Evolutionary conservation across 2,329 filamentous ascomycete species (phyloP), one percentile per base, ranked within the genome.

Genomic region (Epichloe sibirici): DNA sequence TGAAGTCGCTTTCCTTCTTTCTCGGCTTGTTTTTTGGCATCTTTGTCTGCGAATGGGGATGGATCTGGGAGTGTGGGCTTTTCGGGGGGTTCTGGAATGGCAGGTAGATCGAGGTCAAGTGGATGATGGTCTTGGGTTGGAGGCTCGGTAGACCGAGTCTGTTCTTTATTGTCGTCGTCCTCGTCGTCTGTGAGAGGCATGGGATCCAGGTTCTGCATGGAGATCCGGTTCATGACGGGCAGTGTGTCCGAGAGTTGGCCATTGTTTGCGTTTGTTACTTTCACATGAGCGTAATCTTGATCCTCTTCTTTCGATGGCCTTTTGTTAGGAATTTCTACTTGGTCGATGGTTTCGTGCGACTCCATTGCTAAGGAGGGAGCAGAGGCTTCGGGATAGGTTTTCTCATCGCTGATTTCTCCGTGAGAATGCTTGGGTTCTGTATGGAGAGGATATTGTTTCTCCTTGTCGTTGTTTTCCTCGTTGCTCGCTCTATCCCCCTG

Each of bases 21-120:
- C 59, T 88, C 82, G 1, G 82, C 84, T 42, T 81, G 74, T 59
- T 86, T 88, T 8, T 81, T 78, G 31, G 79, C 72, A 6, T 81
- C 77, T 60, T 84, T 84, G 65, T 88, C 81, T 2, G 75, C 69
- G 62, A 80, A 83, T 46, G 73, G 68, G 45, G 73, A 71, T 1
- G 83, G 64, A 58, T 89, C 76, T 2, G 84, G 76, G 7, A 62
- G 54, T 1, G 57, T 55, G 3, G 65, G 68, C 2, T 72, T 67
- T 5, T 69, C 57, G 1, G 85, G 85, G 3, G 76, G 60, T 8
- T 73, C 66, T 2, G 75, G 73, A 37, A 78, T 69, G 0, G 69
- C 60, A 2, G 70, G 71, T 4, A 76, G 66, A 42, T 65, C 62
- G 15, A 65, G 55, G 13, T 53, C 46, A 15, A 49, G 49, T 7